phyloP scores from a whole-genome alignment of 148 eudicot genomes.

The Rhododendron griersonianum region DNA sequence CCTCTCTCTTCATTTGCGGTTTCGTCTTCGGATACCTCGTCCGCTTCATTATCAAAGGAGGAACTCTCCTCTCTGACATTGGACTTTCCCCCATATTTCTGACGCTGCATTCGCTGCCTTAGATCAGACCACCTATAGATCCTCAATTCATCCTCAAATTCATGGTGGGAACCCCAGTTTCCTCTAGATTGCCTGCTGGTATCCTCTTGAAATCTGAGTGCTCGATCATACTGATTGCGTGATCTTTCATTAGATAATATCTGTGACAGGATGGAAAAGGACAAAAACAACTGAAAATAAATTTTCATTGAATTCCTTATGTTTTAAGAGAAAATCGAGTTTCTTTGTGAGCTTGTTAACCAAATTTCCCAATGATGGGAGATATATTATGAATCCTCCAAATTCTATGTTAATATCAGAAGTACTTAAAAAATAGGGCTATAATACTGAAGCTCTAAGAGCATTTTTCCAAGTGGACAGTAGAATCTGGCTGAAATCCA shows the following conservation, averaged over 20 bases:
- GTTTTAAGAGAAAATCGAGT: not conserved
- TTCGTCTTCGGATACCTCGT: slow-evolving; percentile 32
- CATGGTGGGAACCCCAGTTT: slow-evolving; percentile 30
- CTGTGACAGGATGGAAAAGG: slow-evolving; percentile 25
- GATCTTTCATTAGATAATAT: slow-evolving; percentile 55
- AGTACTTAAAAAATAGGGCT: not conserved
- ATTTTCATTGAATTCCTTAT: too few relatives aligned
- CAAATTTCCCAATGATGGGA: not conserved
- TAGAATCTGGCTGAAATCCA: not conserved
- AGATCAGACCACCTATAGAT: slow-evolving; percentile 47
- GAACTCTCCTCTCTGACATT: slow-evolving; percentile 23
- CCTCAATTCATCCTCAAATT: slow-evolving; percentile 47
- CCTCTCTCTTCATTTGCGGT: slow-evolving; percentile 43
- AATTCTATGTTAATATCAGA: not conserved
- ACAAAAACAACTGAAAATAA: not conserved
- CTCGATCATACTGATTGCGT: slow-evolving; percentile 55
- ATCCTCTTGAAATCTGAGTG: slow-evolving; percentile 34
- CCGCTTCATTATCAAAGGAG: slow-evolving; percentile 34
- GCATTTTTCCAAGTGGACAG: not conserved
- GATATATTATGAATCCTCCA: not conserved
- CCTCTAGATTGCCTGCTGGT: slow-evolving; percentile 24
- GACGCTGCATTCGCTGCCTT: slow-evolving; percentile 45
- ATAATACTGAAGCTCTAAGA: too few relatives aligned
- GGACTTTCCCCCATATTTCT: slow-evolving; percentile 36
- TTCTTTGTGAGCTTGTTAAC: not conserved